Evolutionary conservation across 495 filamentous ascomycete species (phyloP).

Genomic region (Pseudomonodictys pantanalensis): DNA sequence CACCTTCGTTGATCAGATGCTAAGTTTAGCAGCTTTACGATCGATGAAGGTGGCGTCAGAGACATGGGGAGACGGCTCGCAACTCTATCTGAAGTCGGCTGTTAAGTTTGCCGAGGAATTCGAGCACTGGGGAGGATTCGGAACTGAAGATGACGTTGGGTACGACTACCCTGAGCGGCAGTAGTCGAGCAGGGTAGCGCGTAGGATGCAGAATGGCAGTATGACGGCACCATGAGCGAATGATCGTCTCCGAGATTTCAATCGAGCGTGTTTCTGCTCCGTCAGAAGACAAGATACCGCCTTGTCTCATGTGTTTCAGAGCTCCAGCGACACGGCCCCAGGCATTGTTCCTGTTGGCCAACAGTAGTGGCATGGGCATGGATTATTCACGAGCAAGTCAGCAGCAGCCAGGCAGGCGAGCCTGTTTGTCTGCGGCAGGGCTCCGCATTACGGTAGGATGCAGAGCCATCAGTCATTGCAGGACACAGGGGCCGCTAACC

Average conservation of each 20-base stretch:
- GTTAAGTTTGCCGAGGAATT: conserved; percentile 78
- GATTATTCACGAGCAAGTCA: no score
- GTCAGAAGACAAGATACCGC: no score
- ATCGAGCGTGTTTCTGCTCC: no score
- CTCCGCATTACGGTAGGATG: no score
- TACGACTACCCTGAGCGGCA: conserved; percentile 16
- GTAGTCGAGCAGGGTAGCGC: background rate
- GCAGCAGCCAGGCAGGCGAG: no score
- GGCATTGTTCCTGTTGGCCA: no score
- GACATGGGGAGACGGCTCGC: conserved; percentile 81
- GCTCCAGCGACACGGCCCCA: no score
- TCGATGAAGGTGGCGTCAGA: conserved; percentile 69
- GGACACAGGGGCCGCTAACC: no score
- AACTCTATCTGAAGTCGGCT: conserved; percentile 74
- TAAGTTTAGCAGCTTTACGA: conserved; percentile 52
- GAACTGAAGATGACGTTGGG: conserved; percentile 17
- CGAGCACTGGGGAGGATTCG: conserved; percentile 67
- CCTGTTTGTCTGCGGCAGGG: no score
- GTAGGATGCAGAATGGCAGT: background rate
- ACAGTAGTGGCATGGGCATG: no score
- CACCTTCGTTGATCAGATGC: background rate
- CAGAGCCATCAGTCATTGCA: conserved; percentile 26
- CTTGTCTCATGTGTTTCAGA: no score
- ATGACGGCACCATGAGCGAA: conserved; percentile 2
- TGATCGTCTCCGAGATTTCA: background rate